Evolutionary conservation across 257 asterid species (phyloP), one percentile per base, ranked within the genome.

Genomic region (Penstemon newberryi): DNA sequence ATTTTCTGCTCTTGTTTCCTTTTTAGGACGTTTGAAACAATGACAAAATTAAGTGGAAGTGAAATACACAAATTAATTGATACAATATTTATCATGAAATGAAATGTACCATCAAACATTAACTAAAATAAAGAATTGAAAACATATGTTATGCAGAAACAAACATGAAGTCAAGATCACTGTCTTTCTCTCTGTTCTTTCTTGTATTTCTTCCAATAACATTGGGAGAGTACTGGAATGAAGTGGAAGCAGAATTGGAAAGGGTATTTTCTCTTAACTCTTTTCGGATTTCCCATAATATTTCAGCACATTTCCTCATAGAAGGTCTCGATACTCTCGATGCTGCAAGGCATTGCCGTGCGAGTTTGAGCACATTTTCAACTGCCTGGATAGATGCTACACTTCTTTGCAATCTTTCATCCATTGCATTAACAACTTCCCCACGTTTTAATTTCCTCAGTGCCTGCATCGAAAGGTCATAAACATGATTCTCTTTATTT

Each of bases 271-370:
- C 86, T 68, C 67, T 78, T 8, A 73, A 69, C 15, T 83, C 87
- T 69, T 73, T 81, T 54, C 95, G 59, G 37, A 89, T 82, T 55
- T 74, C 70, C 95, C 95, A 89, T 11, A 89, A 72, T 9, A 73
- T 74, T 72, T 89, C 86, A 6, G 83, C 92, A 61, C 96, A 89
- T 77, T 42, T 77, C 74, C 74, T 83, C 96, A 89, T 89, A 13
- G 95, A 75, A 3, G 92, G 96, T 59, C 96, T 81, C 12, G 79
- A 69, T 4, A 25, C 67, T 63, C 92, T 87, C 38, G 90, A 75
- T 65, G 86, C 84, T 6, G 90, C 84, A 56, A 89, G 76, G 70
- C 95, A 89, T 9, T 71, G 81, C 45, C 82, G 65, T 4, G 96
- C 92, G 4, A 89, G 83, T 74, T 82, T 82, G 47, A 89, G 83